Conservation (phyloP, 768 basidiomycete species). For the Amanita rubescens region DNA sequence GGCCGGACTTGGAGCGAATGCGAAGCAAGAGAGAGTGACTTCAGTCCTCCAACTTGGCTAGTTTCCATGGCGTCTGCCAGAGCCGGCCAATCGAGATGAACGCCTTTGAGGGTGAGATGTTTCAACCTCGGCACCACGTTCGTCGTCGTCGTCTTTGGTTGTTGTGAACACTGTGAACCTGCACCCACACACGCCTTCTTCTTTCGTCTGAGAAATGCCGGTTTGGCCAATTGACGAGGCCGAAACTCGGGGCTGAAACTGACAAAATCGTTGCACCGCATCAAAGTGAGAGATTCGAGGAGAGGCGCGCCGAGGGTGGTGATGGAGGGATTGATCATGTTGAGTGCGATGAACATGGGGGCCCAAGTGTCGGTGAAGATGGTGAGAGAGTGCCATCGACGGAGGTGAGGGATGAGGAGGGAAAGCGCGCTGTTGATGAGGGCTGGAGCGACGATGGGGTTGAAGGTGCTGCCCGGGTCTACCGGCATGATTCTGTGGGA, state of each 20-base stretch:
- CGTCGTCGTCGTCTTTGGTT: slow-evolving; percentile 20
- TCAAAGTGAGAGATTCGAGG: slow-evolving; percentile 45
- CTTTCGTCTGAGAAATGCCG: neutral
- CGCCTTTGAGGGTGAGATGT: slow-evolving; percentile 45
- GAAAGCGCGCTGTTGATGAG: slow-evolving; percentile 40
- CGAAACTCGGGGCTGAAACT: slow-evolving; percentile 38
- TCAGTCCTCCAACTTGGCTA: slow-evolving; percentile 10
- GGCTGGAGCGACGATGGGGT: slow-evolving; percentile 30
- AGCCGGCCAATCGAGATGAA: slow-evolving; percentile 47
- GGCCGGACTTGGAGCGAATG: slow-evolving; percentile 51
- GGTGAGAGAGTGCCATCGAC: slow-evolving; percentile 44
- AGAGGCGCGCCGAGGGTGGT: slow-evolving; percentile 28
- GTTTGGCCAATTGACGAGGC: slow-evolving; percentile 24
- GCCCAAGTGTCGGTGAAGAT: slow-evolving; percentile 51
- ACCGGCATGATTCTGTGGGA: slow-evolving; percentile 21
- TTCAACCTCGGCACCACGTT: slow-evolving; percentile 33
- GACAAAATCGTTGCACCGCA: slow-evolving; percentile 54
- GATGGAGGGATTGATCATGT: slow-evolving; percentile 32
- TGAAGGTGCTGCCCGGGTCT: slow-evolving; percentile 19
- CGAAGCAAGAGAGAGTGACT: slow-evolving; percentile 41
- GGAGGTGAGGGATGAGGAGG: slow-evolving; percentile 43
- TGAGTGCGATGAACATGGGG: slow-evolving; percentile 49
- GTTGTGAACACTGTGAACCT: too few relatives aligned
- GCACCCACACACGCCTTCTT: too few relatives aligned
- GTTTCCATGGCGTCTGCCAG: slow-evolving; percentile 26